Percentiles rank a stretch among this genome's conserved stretches.
These are phyloP conservation scores for Kuraishia capsulata DNA, from an alignment of 805 yeast genomes.

Conservation along the genomic window DNA sequence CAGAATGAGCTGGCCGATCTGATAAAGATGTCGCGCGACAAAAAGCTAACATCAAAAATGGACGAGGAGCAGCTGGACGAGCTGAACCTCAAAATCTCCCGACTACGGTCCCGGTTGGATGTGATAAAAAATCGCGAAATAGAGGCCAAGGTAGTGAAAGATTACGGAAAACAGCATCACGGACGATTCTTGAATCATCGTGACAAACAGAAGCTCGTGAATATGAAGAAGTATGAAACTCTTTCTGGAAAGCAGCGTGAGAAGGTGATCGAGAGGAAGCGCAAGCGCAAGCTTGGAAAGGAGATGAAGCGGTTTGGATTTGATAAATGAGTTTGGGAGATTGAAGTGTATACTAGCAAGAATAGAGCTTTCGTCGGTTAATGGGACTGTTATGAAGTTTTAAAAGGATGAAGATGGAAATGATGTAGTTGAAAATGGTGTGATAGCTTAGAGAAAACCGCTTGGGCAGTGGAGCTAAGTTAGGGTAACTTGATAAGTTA, in stretches of 20 bases:
- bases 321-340: slow-evolving; percentile 1
- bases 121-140: slow-evolving; percentile 66
- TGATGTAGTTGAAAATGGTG: too few species aligned
- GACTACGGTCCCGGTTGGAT: slow-evolving; percentile 59
- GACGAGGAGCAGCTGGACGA: slow-evolving; percentile 38
- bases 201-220: slow-evolving; percentile 66
- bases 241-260: slow-evolving; percentile 69
- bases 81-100: slow-evolving; percentile 47
- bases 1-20: slow-evolving; percentile 59
- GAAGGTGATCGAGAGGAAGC: slow-evolving; percentile 78
- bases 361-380: background rate
- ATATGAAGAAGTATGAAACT: slow-evolving; percentile 66
- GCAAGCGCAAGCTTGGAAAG: slow-evolving; percentile 76
- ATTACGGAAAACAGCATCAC: slow-evolving; percentile 45
- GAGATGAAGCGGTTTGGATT: slow-evolving; percentile 48
- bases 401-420: background rate
- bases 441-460: too few species aligned
- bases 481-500: too few species aligned
- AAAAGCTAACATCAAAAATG: slow-evolving; percentile 29
- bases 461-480: too few species aligned
- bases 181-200: slow-evolving; percentile 54
- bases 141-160: slow-evolving; percentile 54
- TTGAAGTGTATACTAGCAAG: background rate
- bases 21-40: slow-evolving; percentile 46
- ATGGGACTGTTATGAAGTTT: too few species aligned